Percentiles rank a stretch among this genome's conserved stretches.
These are phyloP conservation scores for Globisporangium echinulatum DNA, from an alignment of 352 stramenopile species.

Conservation along the genomic window DNA sequence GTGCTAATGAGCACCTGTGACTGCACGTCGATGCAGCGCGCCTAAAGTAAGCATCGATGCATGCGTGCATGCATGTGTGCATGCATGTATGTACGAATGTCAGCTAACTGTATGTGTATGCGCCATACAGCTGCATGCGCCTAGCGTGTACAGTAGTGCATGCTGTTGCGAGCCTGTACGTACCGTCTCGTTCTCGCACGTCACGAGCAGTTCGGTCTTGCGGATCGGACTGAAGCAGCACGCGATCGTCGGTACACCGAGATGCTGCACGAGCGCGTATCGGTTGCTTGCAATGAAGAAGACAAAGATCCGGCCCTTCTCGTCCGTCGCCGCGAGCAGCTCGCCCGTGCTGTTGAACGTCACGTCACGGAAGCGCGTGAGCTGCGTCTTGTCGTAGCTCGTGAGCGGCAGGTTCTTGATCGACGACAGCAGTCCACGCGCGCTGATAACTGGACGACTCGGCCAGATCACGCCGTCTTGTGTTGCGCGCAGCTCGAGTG, in stretches of 20 bases:
- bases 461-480: conserved; percentile 74
- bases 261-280: conserved; percentile 66
- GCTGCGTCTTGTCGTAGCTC: conserved; percentile 41
- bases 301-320: conserved; percentile 73
- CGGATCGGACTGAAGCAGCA: conserved; percentile 69
- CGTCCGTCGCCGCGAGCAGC: conserved; percentile 58
- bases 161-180: not conserved
- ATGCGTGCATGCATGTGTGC: too few relatives aligned
- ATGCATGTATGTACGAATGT: too few relatives aligned
- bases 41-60: conserved; percentile 11
- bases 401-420: conserved; percentile 59
- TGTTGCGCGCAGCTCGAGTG: conserved; percentile 56
- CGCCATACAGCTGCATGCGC: too few relatives aligned
- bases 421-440: conserved; percentile 57
- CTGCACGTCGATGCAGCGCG: conserved; percentile 70
- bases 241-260: conserved; percentile 46
- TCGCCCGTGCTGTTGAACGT: conserved; percentile 67
- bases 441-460: conserved; percentile 57
- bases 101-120: too few relatives aligned
- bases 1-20: conserved; percentile 72
- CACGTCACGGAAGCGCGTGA: conserved; percentile 48
- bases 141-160: too few relatives aligned
- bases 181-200: conserved; percentile 78
- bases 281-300: conserved; percentile 74
- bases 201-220: conserved; percentile 73